Conservation (phyloP, 2,329 filamentous ascomycete genomes). For the Cercospora sp. region DNA sequence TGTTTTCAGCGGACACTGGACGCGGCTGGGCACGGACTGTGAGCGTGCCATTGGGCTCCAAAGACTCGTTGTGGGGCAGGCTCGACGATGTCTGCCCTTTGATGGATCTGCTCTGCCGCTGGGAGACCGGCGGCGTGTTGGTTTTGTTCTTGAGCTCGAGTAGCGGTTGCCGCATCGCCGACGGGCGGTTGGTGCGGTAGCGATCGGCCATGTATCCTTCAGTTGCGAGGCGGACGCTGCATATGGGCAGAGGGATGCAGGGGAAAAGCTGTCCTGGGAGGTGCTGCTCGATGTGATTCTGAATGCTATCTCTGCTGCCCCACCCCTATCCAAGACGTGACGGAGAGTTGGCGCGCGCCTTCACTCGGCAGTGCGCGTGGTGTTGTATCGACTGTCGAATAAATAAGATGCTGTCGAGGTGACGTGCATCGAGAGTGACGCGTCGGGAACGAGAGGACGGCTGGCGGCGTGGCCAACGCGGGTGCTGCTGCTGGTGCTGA, state of each 20-base stretch:
- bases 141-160: constrained; percentile 34
- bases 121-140: constrained; percentile 34
- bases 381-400: constrained; percentile 21
- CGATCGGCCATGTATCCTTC: constrained; percentile 35
- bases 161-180: constrained; percentile 35
- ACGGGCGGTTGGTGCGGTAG: constrained; percentile 30
- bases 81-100: constrained; percentile 27
- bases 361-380: constrained; percentile 5
- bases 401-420: constrained; percentile 26
- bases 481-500: constrained; percentile 7
- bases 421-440: constrained; percentile 12
- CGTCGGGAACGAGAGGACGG: constrained; percentile 27
- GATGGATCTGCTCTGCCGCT: constrained; percentile 20
- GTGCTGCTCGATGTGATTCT: constrained; percentile 17
- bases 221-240: neutral
- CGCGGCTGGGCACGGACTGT: constrained; percentile 42
- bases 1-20: constrained; percentile 48
- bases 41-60: constrained; percentile 48
- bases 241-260: neutral
- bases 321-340: constrained; percentile 27
- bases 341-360: constrained; percentile 8
- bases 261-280: constrained; percentile 14
- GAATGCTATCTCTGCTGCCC: constrained; percentile 19
- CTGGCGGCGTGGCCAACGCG: constrained; percentile 21
- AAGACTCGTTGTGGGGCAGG: constrained; percentile 49